phyloP scores from a whole-genome alignment of 1,139 yeast species.

The Saccharomyces hybrid region DNA sequence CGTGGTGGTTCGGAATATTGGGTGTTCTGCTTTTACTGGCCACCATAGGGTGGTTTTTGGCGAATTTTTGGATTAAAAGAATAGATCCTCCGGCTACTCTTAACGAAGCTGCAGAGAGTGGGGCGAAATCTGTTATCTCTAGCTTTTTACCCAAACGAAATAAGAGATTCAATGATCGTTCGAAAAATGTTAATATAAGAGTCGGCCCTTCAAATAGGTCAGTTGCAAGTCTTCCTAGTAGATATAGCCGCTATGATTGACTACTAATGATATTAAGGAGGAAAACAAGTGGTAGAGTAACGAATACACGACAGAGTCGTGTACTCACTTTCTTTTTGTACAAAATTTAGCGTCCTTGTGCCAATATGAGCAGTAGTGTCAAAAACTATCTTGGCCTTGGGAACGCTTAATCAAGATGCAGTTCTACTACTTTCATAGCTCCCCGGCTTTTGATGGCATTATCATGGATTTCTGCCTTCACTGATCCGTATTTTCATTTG shows the following conservation, averaged over 20 bases:
- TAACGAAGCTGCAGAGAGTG: conserved; percentile 29
- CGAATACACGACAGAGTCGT: neutral
- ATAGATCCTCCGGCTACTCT: conserved; percentile 30
- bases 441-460: too few relatives aligned
- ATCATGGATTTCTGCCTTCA: too few relatives aligned
- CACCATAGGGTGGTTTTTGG: too few relatives aligned
- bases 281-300: neutral
- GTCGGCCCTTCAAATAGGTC: conserved; percentile 22
- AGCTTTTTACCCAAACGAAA: conserved; percentile 23
- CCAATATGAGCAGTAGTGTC: too few relatives aligned
- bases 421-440: too few relatives aligned
- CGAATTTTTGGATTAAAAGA: conserved; percentile 30
- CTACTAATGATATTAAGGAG: neutral
- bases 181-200: conserved; percentile 10
- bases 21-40: too few relatives aligned
- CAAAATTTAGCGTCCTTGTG: too few relatives aligned
- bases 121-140: conserved; percentile 32
- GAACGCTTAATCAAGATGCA: too few relatives aligned
- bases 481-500: too few relatives aligned
- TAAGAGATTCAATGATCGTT: conserved; percentile 9
- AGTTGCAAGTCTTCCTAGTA: conserved; percentile 25
- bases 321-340: too few relatives aligned
- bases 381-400: too few relatives aligned
- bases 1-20: too few relatives aligned
- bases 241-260: conserved; percentile 23